A percentile compares a stretch with the other conserved stretches of the same genome.
These are phyloP conservation scores for Cytospora leucostoma DNA, from an alignment of 2,329 filamentous ascomycete genomes.

Conservation along the genomic window DNA sequence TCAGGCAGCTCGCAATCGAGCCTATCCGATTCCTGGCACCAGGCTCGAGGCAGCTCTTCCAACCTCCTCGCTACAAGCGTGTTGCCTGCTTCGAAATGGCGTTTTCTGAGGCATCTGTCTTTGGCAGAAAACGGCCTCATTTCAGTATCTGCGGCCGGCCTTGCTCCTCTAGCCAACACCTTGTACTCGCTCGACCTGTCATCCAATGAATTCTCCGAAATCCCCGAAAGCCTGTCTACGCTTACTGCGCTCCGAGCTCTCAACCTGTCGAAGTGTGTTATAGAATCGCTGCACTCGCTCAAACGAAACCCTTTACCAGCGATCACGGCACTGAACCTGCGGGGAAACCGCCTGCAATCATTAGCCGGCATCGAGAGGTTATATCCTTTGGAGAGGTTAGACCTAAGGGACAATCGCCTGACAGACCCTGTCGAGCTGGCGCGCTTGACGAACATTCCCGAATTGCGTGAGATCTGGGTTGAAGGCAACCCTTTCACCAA, in stretches of 20 bases:
- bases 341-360: conserved; percentile 82
- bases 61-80: conserved; percentile 73
- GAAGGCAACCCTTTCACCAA: conserved; percentile 89
- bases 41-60: conserved; percentile 71
- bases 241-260: conserved; percentile 86
- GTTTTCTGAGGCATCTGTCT: conserved; percentile 88
- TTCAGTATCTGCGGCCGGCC: conserved; percentile 70
- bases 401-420: conserved; percentile 86
- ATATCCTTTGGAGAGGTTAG: conserved; percentile 83
- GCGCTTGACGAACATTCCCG: conserved; percentile 83
- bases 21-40: conserved; percentile 64
- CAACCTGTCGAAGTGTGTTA: conserved; percentile 97
- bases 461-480: conserved; percentile 91
- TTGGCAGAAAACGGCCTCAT: conserved; percentile 90
- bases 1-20: conserved; percentile 92
- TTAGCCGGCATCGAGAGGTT: conserved; percentile 89
- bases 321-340: conserved; percentile 88
- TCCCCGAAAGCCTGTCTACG: conserved; percentile 85
- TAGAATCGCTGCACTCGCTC: conserved; percentile 87
- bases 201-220: conserved; percentile 88
- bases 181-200: conserved; percentile 92
- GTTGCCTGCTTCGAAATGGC: conserved; percentile 87
- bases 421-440: conserved; percentile 91
- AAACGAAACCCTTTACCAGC: conserved; percentile 84
- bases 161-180: conserved; percentile 82